These are phyloP conservation scores for Parachaetomium inaequale DNA, from an alignment of 495 filamentous ascomycete species.

Conservation along the genomic window DNA sequence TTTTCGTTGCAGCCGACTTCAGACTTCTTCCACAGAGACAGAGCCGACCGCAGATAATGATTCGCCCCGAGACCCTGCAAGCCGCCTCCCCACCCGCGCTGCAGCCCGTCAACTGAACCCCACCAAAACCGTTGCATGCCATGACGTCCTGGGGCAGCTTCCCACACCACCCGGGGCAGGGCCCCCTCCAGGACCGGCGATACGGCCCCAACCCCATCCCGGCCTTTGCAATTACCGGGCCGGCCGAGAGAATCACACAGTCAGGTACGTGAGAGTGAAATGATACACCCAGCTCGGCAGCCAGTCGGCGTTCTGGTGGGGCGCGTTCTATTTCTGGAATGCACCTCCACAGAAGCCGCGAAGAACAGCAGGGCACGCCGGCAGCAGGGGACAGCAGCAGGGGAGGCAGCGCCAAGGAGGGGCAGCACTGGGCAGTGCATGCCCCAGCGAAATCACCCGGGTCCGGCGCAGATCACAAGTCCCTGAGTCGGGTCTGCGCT, in stretches of 20 bases:
- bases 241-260: neutral
- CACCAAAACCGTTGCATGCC: neutral
- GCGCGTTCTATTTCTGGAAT: neutral
- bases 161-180: neutral
- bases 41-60: too few species aligned
- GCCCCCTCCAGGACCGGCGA: neutral
- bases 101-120: neutral
- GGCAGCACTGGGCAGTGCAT: slow-evolving; percentile 2
- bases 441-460: neutral
- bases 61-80: neutral
- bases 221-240: neutral
- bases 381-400: neutral
- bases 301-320: neutral
- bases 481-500: neutral
- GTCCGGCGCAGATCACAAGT: neutral
- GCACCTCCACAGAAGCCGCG: neutral
- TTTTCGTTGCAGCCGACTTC: too few species aligned
- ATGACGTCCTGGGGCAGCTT: neutral
- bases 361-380: neutral
- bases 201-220: neutral
- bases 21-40: too few species aligned
- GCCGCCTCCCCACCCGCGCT: neutral
- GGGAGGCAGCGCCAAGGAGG: neutral
- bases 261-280: neutral
- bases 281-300: neutral